Conservation (phyloP, 768 basidiomycete species). For the Lentinula guzmanii region DNA sequence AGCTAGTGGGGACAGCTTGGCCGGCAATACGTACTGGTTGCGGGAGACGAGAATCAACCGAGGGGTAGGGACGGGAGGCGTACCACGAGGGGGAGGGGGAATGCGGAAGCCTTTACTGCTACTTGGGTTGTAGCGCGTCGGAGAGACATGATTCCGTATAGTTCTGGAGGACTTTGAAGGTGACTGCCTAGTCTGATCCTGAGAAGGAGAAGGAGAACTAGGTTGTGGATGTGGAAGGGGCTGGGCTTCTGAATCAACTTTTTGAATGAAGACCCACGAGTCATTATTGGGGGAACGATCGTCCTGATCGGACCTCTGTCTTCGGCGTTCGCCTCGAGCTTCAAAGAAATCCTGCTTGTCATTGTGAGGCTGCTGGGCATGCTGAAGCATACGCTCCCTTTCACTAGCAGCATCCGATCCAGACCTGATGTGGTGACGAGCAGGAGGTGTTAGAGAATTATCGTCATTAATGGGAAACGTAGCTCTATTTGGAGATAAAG, state of each 20-base stretch:
- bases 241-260: background rate
- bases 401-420: slow-evolving; percentile 50
- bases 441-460: slow-evolving; percentile 25
- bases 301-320: slow-evolving; percentile 6
- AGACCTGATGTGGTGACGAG: slow-evolving; percentile 33
- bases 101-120: slow-evolving; percentile 9
- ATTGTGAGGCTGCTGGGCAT: slow-evolving; percentile 24
- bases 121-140: slow-evolving; percentile 20
- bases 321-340: slow-evolving; percentile 20
- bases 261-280: slow-evolving; percentile 9
- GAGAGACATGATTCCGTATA: slow-evolving; percentile 24
- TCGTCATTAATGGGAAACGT: slow-evolving; percentile 33
- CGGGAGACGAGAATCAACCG: slow-evolving; percentile 26
- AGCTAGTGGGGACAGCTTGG: slow-evolving; percentile 39
- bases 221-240: slow-evolving; percentile 16
- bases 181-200: slow-evolving; percentile 19
- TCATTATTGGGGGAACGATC: slow-evolving; percentile 2
- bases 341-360: slow-evolving; percentile 21
- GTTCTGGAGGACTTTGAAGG: slow-evolving; percentile 18
- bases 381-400: slow-evolving; percentile 35
- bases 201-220: slow-evolving; percentile 20
- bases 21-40: slow-evolving; percentile 27
- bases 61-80: slow-evolving; percentile 30
- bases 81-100: slow-evolving; percentile 31
- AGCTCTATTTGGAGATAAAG: slow-evolving; percentile 38